These are phyloP conservation scores for Dactylella cylindrospora DNA, from an alignment of 2,329 filamentous ascomycete genomes.

Conservation along the genomic window DNA sequence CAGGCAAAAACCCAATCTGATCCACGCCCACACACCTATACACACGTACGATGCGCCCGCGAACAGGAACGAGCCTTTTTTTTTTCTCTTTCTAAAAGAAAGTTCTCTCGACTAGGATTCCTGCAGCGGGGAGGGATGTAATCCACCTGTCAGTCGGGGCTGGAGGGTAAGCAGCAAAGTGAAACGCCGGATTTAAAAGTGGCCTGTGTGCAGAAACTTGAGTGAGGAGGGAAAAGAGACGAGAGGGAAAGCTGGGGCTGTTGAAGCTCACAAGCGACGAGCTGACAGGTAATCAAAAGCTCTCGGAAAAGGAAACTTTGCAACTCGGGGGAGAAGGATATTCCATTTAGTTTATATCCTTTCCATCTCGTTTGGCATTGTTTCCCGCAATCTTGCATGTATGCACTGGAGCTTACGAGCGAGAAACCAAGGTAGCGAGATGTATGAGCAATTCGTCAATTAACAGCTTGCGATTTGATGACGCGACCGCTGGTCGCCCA, in stretches of 20 bases:
- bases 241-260: too few species aligned
- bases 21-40: constrained; percentile 4
- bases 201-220: neutral
- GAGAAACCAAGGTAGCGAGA: neutral
- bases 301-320: too few species aligned
- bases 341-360: constrained; percentile 11
- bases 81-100: neutral
- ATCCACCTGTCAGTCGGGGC: too few species aligned
- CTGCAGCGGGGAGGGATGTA: too few species aligned
- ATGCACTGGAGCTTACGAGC: constrained; percentile 24
- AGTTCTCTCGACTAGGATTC: too few species aligned
- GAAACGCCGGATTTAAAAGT: constrained; percentile 23
- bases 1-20: constrained; percentile 6
- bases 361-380: neutral
- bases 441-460: constrained; percentile 39
- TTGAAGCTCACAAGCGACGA: too few species aligned
- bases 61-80: neutral
- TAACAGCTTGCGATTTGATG: constrained; percentile 30
- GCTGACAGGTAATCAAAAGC: too few species aligned
- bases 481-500: constrained; percentile 26
- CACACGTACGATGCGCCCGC: neutral
- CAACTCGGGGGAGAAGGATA: too few species aligned
- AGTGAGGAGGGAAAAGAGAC: neutral
- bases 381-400: too few species aligned
- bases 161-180: too few species aligned